Base-by-base conservation (phyloP, 139 green algal genomes). In the Astrephomene gubernaculifera region DNA sequence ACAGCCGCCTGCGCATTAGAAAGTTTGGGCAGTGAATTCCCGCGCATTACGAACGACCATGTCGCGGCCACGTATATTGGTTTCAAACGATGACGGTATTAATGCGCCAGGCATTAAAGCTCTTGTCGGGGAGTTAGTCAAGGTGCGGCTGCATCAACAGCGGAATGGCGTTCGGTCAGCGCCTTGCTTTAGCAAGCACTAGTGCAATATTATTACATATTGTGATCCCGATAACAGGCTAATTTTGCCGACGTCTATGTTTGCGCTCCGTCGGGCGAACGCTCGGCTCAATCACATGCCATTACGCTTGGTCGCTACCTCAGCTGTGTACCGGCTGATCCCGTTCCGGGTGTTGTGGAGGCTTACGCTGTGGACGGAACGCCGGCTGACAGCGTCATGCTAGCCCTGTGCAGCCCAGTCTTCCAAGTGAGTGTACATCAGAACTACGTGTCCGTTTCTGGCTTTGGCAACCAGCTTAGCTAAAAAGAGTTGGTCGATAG, bases 11-110 rank as follows among this genome's bases (percentile, higher is more conserved):
- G n/a, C n/a, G n/a, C n/a, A n/a, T n/a, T n/a, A n/a, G n/a, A n/a
- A n/a, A n/a, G n/a, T n/a, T n/a, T n/a, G n/a, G n/a, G n/a, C n/a
- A n/a, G n/a, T n/a, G n/a, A n/a, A n/a, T n/a, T n/a, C n/a, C n/a
- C n/a, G n/a, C n/a, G n/a, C n/a, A n/a, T n/a, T n/a, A n/a, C n/a
- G n/a, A n/a, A n/a, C 49, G 21, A 49, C 31, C 49, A 89, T 83
- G 78, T 53, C 39, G 2, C 44, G 70, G 27, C 86, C 83, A 2
- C 86, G 87, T 24, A 74, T 97, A 0, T 81, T 97, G 0, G 71
- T 97, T 8, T 89, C 44, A 44, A 97, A 97, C 54, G 94, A 97
- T 69, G 94, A 97, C 57, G 94, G 94, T 17, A 94, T 97, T 22
- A 87, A 89, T 21, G 94, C 93, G 0, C 91, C 93, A 5, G 94